These are phyloP conservation scores for Nephelium lappaceum DNA, from an alignment of 345 rosid species.

Conservation along the genomic window DNA sequence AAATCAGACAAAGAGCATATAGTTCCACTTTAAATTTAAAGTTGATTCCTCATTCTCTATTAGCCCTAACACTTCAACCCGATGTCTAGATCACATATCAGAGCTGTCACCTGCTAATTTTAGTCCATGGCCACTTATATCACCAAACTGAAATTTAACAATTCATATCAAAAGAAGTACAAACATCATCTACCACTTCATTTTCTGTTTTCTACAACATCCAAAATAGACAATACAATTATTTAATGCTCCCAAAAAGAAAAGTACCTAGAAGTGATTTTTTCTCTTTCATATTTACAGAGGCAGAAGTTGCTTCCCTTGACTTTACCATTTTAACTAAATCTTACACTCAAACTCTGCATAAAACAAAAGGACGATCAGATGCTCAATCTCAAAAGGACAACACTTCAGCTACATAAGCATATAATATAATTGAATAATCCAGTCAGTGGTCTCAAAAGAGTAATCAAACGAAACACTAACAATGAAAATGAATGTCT, in stretches of 20 bases:
- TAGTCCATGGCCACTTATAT: not conserved
- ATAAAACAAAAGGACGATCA: not conserved
- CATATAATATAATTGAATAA: not conserved
- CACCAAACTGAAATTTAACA: not conserved
- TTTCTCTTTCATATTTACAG: slow-evolving; percentile 41
- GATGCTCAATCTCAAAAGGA: slow-evolving; percentile 6
- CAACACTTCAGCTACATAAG: not conserved
- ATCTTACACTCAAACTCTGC: slow-evolving; percentile 27
- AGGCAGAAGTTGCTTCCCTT: slow-evolving; percentile 36
- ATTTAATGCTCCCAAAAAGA: not conserved
- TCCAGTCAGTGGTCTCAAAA: not conserved
- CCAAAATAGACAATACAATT: slow-evolving; percentile 3
- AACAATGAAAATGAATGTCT: not conserved
- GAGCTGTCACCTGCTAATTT: not conserved
- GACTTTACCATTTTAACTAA: slow-evolving; percentile 46
- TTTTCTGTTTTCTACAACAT: not conserved
- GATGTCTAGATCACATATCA: slow-evolving; percentile 1
- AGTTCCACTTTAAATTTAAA: not conserved
- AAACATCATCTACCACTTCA: not conserved
- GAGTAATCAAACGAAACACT: not conserved
- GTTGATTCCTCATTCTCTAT: not conserved
- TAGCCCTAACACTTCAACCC: not conserved
- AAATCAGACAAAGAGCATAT: not conserved
- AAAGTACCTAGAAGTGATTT: slow-evolving; percentile 47
- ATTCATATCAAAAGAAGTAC: not conserved